A percentile compares a stretch with the other conserved stretches of the same genome.
These are phyloP conservation scores for Combretum micranthum DNA, from an alignment of 345 rosid species.

Conservation along the genomic window DNA sequence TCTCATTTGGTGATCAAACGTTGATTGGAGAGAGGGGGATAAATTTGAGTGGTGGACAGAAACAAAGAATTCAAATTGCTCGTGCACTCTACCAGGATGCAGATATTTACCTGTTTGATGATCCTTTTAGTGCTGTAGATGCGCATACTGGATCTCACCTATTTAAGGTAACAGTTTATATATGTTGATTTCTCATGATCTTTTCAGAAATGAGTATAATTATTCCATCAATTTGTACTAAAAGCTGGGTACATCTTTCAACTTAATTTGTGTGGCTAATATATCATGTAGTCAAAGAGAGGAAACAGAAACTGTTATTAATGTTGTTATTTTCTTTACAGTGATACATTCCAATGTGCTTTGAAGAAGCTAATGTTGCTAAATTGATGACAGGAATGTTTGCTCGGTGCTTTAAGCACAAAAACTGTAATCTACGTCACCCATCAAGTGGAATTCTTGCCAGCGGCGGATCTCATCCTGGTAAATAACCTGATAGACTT, in stretches of 20 bases:
- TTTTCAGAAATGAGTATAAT: too few relatives aligned
- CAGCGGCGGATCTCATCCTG: constrained; percentile 68
- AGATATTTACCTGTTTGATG: constrained; percentile 78
- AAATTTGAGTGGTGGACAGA: constrained; percentile 87
- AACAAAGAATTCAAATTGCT: constrained; percentile 77
- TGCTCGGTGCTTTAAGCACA: constrained; percentile 38
- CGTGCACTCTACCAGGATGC: constrained; percentile 87
- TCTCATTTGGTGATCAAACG: constrained; percentile 74
- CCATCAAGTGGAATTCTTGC: constrained; percentile 82
- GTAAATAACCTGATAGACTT: constrained; percentile 16
- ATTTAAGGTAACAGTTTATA: constrained; percentile 42
- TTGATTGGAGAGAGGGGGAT: constrained; percentile 83
- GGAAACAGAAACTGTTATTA: too few relatives aligned
- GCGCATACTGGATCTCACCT: constrained; percentile 84
- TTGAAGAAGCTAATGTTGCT: not conserved
- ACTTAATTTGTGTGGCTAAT: too few relatives aligned
- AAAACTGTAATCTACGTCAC: constrained; percentile 76
- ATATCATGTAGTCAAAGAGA: too few relatives aligned
- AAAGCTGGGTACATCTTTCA: too few relatives aligned
- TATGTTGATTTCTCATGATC: not conserved
- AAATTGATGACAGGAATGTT: constrained; percentile 42
- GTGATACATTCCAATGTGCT: not conserved
- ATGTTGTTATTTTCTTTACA: too few relatives aligned
- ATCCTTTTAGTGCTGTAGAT: constrained; percentile 91
- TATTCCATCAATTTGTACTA: too few relatives aligned